Percentiles rank a stretch among this genome's conserved stretches.
These are phyloP conservation scores for Uncinocarpus reesii DNA, from an alignment of 2,329 filamentous ascomycete genomes.

Conservation along the genomic window DNA sequence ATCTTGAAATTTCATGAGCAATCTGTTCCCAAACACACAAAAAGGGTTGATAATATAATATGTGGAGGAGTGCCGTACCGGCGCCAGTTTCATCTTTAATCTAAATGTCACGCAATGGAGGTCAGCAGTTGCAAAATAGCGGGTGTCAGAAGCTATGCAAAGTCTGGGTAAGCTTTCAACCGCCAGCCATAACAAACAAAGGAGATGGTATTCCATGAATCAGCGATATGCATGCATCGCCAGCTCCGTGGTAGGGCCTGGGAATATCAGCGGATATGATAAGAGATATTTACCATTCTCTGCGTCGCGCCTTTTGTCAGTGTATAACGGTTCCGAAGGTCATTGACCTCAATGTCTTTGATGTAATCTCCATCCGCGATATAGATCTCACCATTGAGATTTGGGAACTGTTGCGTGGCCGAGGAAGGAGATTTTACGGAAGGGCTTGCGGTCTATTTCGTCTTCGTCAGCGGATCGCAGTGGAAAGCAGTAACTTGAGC, in stretches of 20 bases:
- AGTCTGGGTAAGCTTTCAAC: conserved; percentile 59
- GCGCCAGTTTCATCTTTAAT: conserved; percentile 99
- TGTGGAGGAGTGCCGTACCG: conserved; percentile 66
- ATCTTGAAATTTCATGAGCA: conserved; percentile 66
- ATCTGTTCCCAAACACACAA: conserved; percentile 43
- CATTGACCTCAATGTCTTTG: conserved; percentile 98
- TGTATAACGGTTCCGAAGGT: conserved; percentile 90
- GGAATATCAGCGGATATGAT: conserved; percentile 54
- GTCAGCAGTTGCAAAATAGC: conserved; percentile 91
- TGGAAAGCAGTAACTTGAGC: no score
- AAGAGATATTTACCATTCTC: conserved; percentile 95
- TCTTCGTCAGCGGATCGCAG: conserved; percentile 16
- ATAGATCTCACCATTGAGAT: conserved; percentile 79
- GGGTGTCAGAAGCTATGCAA: conserved; percentile 47
- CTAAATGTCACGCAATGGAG: conserved; percentile 77
- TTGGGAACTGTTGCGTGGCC: conserved; percentile 37
- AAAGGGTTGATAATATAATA: conserved; percentile 28
- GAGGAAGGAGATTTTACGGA: conserved; percentile 47
- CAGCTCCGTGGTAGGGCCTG: conserved; percentile 32
- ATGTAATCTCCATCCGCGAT: conserved; percentile 96
- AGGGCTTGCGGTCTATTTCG: conserved; percentile 39
- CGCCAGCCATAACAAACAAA: conserved; percentile 37
- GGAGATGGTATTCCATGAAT: conserved; percentile 18
- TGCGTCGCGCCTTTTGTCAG: conserved; percentile 95
- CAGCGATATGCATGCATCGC: conserved; percentile 25